Evolutionary conservation across 2,329 filamentous ascomycete species (phyloP).

Genomic region (Nigrospora sphaerica): DNA sequence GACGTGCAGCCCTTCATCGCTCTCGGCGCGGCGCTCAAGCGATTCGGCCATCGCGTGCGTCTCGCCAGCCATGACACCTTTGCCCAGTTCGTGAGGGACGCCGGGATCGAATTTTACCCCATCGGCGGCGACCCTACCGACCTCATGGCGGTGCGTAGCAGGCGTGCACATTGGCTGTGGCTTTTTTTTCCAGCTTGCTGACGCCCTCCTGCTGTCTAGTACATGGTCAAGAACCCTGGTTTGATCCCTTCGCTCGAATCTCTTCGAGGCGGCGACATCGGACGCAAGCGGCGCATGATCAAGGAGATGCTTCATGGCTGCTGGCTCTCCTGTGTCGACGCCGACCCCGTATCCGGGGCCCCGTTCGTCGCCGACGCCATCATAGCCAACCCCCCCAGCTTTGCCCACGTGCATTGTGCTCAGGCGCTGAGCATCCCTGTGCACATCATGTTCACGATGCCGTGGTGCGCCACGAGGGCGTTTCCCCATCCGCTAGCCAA

Average conservation of each 20-base stretch:
- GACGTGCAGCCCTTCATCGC: slow-evolving; percentile 73
- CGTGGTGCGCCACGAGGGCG: slow-evolving; percentile 72
- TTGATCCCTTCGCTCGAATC: slow-evolving; percentile 28
- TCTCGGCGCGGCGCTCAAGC: slow-evolving; percentile 57
- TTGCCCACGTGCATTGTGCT: slow-evolving; percentile 68
- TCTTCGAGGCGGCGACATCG: slow-evolving; percentile 27
- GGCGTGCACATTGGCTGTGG: no score
- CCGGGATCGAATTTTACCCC: slow-evolving; percentile 67
- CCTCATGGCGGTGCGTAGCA: slow-evolving; percentile 52
- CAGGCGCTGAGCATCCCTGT: slow-evolving; percentile 69
- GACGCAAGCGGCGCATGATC: slow-evolving; percentile 43
- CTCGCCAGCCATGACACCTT: slow-evolving; percentile 68
- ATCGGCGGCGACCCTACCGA: slow-evolving; percentile 71
- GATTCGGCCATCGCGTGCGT: slow-evolving; percentile 64
- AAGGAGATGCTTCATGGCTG: slow-evolving; percentile 75
- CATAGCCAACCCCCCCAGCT: slow-evolving; percentile 72
- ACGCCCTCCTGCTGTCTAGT: slow-evolving; percentile 3
- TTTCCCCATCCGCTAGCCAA: slow-evolving; percentile 81
- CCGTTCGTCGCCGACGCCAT: slow-evolving; percentile 82
- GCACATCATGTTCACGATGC: slow-evolving; percentile 93
- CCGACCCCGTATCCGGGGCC: slow-evolving; percentile 32
- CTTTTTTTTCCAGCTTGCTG: no score
- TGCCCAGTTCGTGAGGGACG: slow-evolving; percentile 59
- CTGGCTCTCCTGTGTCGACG: slow-evolving; percentile 80
- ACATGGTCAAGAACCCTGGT: slow-evolving; percentile 32